Percentiles rank a stretch among this genome's conserved stretches.
These are phyloP conservation scores for Sclerotinia trifoliorum DNA, from an alignment of 2,329 filamentous ascomycete genomes.

Conservation along the genomic window DNA sequence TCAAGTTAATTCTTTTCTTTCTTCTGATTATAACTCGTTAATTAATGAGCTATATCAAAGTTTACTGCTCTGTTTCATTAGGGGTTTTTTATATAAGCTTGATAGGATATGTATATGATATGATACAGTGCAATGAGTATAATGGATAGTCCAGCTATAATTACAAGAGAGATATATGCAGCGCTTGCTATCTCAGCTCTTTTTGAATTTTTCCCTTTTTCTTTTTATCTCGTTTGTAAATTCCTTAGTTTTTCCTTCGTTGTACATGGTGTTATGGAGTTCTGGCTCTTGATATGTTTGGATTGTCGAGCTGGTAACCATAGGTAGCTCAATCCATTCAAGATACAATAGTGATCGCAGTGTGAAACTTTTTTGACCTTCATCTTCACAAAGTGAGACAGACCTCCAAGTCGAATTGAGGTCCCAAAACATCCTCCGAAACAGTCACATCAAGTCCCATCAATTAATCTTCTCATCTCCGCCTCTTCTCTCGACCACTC, in stretches of 20 bases:
- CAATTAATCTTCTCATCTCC: conserved; percentile 39
- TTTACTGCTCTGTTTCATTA: no score
- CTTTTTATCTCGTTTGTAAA: neutral
- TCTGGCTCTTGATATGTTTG: neutral
- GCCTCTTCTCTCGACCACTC: conserved; percentile 25
- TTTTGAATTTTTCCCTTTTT: neutral
- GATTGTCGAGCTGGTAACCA: neutral
- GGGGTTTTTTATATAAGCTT: no score
- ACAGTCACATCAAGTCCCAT: conserved; percentile 16
- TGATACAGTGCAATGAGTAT: no score
- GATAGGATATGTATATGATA: no score
- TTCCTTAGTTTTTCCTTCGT: no score
- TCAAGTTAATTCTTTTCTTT: no score
- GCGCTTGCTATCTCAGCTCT: conserved; percentile 14
- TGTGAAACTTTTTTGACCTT: neutral
- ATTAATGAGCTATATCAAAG: no score
- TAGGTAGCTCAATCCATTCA: neutral
- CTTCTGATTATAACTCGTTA: no score
- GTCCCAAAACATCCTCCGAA: no score
- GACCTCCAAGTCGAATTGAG: neutral
- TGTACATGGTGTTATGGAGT: no score
- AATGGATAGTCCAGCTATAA: neutral
- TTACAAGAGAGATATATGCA: conserved; percentile 7
- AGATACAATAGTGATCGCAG: neutral
- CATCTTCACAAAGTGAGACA: neutral